phyloP scores from a whole-genome alignment of 768 basidiomycete genomes.

The Hypsizygus marmoreus region DNA sequence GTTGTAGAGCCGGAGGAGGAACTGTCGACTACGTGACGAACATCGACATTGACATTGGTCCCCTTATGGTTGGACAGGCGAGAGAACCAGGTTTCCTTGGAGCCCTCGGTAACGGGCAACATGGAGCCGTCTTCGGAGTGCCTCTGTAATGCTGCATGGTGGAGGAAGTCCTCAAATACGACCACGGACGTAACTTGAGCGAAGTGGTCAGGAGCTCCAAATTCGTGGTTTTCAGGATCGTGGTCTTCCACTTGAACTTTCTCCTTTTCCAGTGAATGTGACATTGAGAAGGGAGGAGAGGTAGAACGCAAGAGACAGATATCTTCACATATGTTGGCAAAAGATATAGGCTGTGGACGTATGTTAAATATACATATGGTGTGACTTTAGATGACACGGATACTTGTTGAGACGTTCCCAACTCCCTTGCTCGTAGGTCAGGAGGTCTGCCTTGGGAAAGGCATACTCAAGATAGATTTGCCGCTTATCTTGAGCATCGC shows the following conservation, averaged over 20 bases:
- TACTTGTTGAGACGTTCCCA: too few relatives aligned
- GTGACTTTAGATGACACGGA: too few relatives aligned
- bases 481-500: too few relatives aligned
- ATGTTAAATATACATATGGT: too few relatives aligned
- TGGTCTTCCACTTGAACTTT: slow-evolving; percentile 7
- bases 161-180: slow-evolving; percentile 39
- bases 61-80: slow-evolving; percentile 32
- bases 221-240: neutral
- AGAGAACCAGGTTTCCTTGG: slow-evolving; percentile 23
- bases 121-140: slow-evolving; percentile 23
- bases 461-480: too few relatives aligned
- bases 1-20: slow-evolving; percentile 4
- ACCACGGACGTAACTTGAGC: neutral
- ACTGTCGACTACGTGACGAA: slow-evolving; percentile 22
- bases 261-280: too few relatives aligned
- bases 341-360: too few relatives aligned
- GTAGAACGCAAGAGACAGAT: too few relatives aligned
- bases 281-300: too few relatives aligned
- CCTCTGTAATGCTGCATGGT: slow-evolving; percentile 39
- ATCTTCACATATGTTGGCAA: too few relatives aligned
- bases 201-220: neutral
- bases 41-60: slow-evolving; percentile 32
- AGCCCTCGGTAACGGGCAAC: slow-evolving; percentile 6
- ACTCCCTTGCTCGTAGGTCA: too few relatives aligned
- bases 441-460: too few relatives aligned